Percentiles rank a stretch among this genome's conserved stretches.
Conservation (phyloP, 345 rosid genomes). For the Gossypium raimondii region DNA sequence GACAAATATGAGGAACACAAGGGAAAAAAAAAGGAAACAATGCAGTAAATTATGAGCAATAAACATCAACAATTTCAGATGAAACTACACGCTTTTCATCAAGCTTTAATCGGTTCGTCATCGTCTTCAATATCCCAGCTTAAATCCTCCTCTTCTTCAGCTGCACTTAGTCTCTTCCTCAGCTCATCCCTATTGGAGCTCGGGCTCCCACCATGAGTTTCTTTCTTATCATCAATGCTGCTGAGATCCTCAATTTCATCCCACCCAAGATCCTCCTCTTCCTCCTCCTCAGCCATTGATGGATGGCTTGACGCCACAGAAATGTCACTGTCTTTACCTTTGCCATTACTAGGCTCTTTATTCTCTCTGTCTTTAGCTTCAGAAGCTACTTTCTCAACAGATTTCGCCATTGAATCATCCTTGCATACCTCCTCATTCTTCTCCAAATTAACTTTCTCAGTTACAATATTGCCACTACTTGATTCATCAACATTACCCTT, state of each 20-base stretch:
- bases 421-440: conserved; percentile 16
- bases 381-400: conserved; percentile 30
- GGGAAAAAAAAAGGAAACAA: background rate
- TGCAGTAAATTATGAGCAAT: conserved; percentile 14
- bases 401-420: conserved; percentile 19
- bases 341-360: conserved; percentile 33
- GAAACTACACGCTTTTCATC: conserved; percentile 19
- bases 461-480: conserved; percentile 13
- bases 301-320: conserved; percentile 38
- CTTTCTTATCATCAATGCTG: conserved; percentile 47
- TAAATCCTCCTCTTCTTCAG: conserved; percentile 48
- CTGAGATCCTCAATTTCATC: conserved; percentile 55
- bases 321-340: conserved; percentile 27
- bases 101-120: conserved; percentile 42
- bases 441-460: conserved; percentile 21
- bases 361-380: conserved; percentile 21
- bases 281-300: conserved; percentile 23
- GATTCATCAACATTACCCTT: conserved; percentile 25
- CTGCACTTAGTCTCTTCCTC: conserved; percentile 12
- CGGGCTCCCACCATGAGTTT: conserved; percentile 26
- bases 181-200: conserved; percentile 16
- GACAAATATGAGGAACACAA: conserved; percentile 11
- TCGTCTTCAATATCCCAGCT: conserved; percentile 94
- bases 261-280: conserved; percentile 56
- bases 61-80: background rate